Evolutionary conservation across 1,139 yeast species (phyloP).

Genomic region (Saccharomyces hybrid): DNA sequence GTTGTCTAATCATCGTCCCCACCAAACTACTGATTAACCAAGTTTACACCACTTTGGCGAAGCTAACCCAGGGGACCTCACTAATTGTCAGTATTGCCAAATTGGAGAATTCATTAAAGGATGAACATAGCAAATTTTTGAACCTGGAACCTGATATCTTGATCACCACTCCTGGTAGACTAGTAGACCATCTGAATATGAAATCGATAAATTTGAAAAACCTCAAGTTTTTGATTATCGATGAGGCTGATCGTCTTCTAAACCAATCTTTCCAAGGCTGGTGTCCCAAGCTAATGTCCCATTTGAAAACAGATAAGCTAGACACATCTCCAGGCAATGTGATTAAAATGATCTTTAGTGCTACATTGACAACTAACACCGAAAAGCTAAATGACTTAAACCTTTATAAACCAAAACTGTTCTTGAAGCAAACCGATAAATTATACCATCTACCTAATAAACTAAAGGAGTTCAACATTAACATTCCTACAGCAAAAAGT

Average conservation of each 20-base stretch:
- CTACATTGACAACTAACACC: conserved; percentile 90
- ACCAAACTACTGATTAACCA: conserved; percentile 83
- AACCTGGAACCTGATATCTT: conserved; percentile 65
- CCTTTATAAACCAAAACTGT: conserved; percentile 59
- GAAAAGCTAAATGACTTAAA: conserved; percentile 70
- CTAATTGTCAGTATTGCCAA: conserved; percentile 51
- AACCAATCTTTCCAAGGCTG: conserved; percentile 93
- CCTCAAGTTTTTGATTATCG: conserved; percentile 69
- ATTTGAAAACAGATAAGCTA: conserved; percentile 29
- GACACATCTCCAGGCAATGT: conserved; percentile 32
- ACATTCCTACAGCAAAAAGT: conserved; percentile 48
- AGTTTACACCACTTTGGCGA: conserved; percentile 58
- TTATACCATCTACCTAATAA: conserved; percentile 47
- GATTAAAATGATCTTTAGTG: conserved; percentile 73
- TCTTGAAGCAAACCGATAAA: conserved; percentile 56
- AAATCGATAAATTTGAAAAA: conserved; percentile 37
- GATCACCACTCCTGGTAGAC: conserved; percentile 85
- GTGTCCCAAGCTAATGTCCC: conserved; percentile 59
- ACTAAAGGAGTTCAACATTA: conserved; percentile 45
- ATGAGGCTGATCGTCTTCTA: conserved; percentile 88
- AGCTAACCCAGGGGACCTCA: conserved; percentile 58
- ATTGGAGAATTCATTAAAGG: conserved; percentile 54
- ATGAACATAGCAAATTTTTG: conserved; percentile 49
- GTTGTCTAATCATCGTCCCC: conserved; percentile 80
- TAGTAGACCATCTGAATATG: conserved; percentile 71